Conservation (phyloP, 2,329 filamentous ascomycete genomes). For the Nothophoma quercina region DNA sequence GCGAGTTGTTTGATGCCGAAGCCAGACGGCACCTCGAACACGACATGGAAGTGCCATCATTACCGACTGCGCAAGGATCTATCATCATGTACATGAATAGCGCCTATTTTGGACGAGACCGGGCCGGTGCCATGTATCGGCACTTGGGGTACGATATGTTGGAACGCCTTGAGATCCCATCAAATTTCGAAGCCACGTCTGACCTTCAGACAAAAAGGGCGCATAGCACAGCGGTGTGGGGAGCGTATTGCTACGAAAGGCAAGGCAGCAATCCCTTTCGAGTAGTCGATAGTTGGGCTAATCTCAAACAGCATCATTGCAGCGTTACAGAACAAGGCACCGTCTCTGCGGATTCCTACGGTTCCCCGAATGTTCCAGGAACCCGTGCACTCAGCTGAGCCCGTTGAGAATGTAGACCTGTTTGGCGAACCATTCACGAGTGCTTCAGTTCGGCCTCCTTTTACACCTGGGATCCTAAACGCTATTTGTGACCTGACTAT, state of each 20-base stretch:
- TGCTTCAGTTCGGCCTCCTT: background rate
- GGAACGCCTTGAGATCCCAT: background rate
- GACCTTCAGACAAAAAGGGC: background rate
- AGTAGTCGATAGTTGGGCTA: too few species aligned
- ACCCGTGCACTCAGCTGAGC: background rate
- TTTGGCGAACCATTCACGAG: background rate
- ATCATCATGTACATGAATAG: too few species aligned
- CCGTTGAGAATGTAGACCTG: background rate
- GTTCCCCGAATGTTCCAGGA: background rate
- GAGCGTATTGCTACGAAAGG: background rate
- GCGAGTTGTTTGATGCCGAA: too few species aligned
- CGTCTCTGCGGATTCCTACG: too few species aligned
- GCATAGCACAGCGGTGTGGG: background rate
- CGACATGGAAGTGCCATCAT: too few species aligned
- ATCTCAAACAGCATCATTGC: background rate
- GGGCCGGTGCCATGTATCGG: background rate
- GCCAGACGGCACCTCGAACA: too few species aligned
- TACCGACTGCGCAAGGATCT: too few species aligned
- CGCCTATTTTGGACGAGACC: background rate
- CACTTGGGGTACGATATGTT: background rate
- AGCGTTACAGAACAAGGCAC: background rate
- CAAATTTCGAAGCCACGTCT: background rate
- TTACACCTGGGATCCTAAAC: background rate
- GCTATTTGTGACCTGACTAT: background rate
- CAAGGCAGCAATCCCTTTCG: too few species aligned